These are phyloP conservation scores for Dicorynia guianensis DNA, from an alignment of 306 rosid genomes.

Conservation along the genomic window DNA sequence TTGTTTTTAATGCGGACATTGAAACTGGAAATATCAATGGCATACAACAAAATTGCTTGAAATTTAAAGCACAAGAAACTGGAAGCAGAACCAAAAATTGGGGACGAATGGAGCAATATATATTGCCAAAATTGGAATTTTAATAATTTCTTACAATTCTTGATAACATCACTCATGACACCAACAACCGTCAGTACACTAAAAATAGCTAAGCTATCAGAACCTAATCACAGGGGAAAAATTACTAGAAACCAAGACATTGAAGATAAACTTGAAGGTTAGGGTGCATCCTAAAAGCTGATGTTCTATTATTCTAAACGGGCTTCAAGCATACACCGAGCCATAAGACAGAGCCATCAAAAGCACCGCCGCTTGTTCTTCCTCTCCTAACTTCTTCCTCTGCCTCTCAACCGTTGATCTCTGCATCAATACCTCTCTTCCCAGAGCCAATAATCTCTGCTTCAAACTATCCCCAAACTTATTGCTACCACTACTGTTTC, in stretches of 20 bases:
- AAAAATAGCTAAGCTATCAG: constrained; percentile 19
- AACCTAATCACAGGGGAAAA: constrained; percentile 36
- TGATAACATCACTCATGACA: constrained; percentile 20
- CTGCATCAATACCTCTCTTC: constrained; percentile 84
- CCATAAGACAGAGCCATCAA: constrained; percentile 94
- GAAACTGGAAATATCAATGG: too few species aligned
- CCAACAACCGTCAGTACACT: constrained; percentile 37
- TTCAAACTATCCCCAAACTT: constrained; percentile 65
- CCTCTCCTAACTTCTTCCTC: constrained; percentile 80
- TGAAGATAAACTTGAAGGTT: constrained; percentile 48
- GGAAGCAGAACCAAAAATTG: neutral
- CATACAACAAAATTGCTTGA: too few species aligned
- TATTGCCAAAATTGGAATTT: constrained; percentile 40
- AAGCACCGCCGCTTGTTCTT: constrained; percentile 90
- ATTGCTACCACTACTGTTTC: constrained; percentile 34
- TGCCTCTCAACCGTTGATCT: constrained; percentile 74
- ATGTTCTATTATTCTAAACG: constrained; percentile 40
- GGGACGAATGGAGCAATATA: neutral
- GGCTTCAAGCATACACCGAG: constrained; percentile 72
- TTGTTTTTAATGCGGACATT: too few species aligned
- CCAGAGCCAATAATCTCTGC: constrained; percentile 65
- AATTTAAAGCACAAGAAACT: neutral
- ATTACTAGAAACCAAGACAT: constrained; percentile 27
- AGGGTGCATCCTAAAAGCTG: constrained; percentile 32
- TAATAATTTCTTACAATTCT: constrained; percentile 52